A percentile compares a stretch with the other conserved stretches of the same genome.
phyloP scores from a whole-genome alignment of 345 rosid genomes.

The Camelina hispida region DNA sequence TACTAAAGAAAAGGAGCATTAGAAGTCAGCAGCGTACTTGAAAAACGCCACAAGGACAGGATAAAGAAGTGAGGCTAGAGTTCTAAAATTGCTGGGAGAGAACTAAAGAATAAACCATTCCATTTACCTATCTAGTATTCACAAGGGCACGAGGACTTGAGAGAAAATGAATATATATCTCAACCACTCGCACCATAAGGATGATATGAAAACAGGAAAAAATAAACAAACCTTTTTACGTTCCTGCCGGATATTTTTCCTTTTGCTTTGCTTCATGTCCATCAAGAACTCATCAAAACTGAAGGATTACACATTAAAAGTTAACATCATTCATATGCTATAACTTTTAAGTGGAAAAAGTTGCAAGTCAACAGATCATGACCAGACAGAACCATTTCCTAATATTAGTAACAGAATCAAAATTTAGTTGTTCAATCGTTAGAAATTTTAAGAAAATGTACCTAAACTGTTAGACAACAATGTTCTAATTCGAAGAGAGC shows the following conservation, averaged over 20 bases:
- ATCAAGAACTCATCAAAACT: slow-evolving; percentile 97
- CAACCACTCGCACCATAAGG: slow-evolving; percentile 4
- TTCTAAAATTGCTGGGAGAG: slow-evolving; percentile 1
- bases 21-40: slow-evolving; percentile 38
- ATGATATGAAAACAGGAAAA: slow-evolving; percentile 10
- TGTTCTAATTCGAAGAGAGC: background rate
- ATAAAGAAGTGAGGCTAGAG: background rate
- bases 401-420: background rate
- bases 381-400: background rate
- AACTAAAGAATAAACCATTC: background rate
- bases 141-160: background rate
- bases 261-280: slow-evolving; percentile 93
- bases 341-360: background rate
- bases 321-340: slow-evolving; percentile 16
- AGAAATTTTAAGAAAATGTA: background rate
- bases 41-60: background rate
- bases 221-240: slow-evolving; percentile 76
- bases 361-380: background rate
- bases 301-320: slow-evolving; percentile 34
- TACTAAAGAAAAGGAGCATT: slow-evolving; percentile 49
- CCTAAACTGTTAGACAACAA: background rate
- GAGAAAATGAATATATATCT: slow-evolving; percentile 19
- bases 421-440: background rate
- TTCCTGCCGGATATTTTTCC: slow-evolving; percentile 91
- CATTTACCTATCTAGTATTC: background rate